Evolutionary conservation across 306 rosid genomes (phyloP), one percentile per base, ranked within the genome.

Genomic region (Luffa acutangula): DNA sequence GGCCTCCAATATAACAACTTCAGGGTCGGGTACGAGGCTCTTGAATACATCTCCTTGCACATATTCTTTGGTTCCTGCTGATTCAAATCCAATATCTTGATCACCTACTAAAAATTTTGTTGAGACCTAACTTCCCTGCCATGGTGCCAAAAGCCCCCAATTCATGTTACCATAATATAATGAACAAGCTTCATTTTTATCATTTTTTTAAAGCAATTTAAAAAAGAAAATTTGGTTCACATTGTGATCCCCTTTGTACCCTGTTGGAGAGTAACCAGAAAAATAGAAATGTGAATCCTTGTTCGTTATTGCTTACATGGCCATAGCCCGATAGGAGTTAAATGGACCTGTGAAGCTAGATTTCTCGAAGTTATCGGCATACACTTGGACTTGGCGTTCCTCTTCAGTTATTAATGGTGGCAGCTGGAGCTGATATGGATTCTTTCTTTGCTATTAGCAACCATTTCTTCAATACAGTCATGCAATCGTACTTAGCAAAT

Each of bases 281-380:
- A 70, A 42, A 11, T 46, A 20, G 76, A 71, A 71, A 70, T 70
- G 76, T 2, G 37, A 70, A 18, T 43, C 37, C n/a, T 4, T 20
- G 54, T 10, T 70, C 53, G 36, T 70, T 70, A 70, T 21, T 45
- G 87, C 91, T 89, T 60, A 93, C 97, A 87, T 57, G 84, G 91
- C 91, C 89, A 88, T 82, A 51, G 96, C 90, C 11, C 93, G 91
- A 78, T 85, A 93, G 77, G 90, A 88, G 85, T 93, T 93, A 81
- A 93, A 83, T 33, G 96, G 87, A 49, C 97, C 92, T 11, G 93
- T 87, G 84, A 93, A 93, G 78, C 98, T 93, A 53, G 95, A 88
- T 80, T 91, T 96, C 78, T 86, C 91, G 57, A 87, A 91, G 57
- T 87, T 88, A 64, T 93, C 97, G 9, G 98, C 91, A 75, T 75